A percentile compares a stretch with the other conserved stretches of the same genome.
phyloP scores from a whole-genome alignment of 1,139 yeast genomes.

The Hyphopichia buzzinii region DNA sequence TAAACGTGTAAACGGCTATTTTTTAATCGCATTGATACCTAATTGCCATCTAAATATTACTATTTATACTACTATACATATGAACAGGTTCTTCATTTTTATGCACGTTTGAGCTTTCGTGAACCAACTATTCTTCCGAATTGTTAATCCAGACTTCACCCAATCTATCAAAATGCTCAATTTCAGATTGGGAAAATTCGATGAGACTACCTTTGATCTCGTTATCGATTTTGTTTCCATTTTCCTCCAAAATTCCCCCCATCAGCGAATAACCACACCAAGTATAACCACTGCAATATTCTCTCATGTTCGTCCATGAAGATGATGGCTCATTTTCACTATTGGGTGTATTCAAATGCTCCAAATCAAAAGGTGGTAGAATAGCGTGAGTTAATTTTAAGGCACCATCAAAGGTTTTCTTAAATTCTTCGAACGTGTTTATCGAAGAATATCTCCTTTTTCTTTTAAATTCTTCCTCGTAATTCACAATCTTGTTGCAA shows the following conservation, averaged over 20 bases:
- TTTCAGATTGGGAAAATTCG: constrained; percentile 21
- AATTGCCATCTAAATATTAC: too few species aligned
- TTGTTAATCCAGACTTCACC: constrained; percentile 29
- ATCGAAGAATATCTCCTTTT: constrained; percentile 19
- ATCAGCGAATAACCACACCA: constrained; percentile 41
- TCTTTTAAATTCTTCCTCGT: constrained; percentile 18
- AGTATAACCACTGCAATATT: constrained; percentile 33
- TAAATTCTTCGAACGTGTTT: constrained; percentile 20
- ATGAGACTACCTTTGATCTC: constrained; percentile 18
- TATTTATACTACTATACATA: too few species aligned
- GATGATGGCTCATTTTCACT: constrained; percentile 28
- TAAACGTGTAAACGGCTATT: too few species aligned
- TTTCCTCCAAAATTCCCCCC: constrained; percentile 19
- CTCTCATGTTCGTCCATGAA: constrained; percentile 28
- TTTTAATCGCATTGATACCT: too few species aligned
- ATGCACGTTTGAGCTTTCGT: too few species aligned
- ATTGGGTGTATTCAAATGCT: constrained; percentile 13
- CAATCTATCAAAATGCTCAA: constrained; percentile 15
- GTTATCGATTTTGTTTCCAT: constrained; percentile 5
- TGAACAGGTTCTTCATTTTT: too few species aligned
- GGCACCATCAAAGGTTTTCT: constrained; percentile 23
- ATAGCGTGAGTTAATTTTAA: constrained; percentile 26
- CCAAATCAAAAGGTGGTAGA: constrained; percentile 26
- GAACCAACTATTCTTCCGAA: too few species aligned
- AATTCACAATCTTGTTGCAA: constrained; percentile 26